Evolutionary conservation across 176 grass and related monocot species (phyloP), one percentile per base, ranked within the genome.

Genomic region (Cenchrus purpureus): DNA sequence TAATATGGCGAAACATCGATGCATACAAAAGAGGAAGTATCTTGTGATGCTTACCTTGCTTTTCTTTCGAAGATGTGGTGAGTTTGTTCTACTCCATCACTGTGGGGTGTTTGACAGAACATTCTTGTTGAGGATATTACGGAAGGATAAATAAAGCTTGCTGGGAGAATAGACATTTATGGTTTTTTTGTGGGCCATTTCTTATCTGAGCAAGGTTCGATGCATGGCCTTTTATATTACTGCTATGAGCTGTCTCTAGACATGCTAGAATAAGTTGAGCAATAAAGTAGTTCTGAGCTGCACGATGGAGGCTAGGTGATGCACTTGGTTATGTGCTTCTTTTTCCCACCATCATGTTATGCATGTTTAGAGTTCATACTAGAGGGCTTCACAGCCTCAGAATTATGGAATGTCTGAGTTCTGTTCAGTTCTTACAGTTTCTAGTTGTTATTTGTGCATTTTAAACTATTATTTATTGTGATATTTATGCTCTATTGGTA

Each of bases 131-230:
- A 29, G 11, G 43, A 71, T 77, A 65, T 56, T 28, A 19, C 14
- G 42, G 4, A 17, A 76, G n/a, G 65, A 59, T 77, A 78, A 43
- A 71, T 53, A 71, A 45, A 57, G 44, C 45, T 71, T 83, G 68
- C 71, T 67, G 73, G 45, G 48, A 52, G 20, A 68, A 61, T 59
- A 31, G 60, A 56, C 44, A 20, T 65, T 52, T 71, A n/a, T 22
- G 0, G 8, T 17, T 16, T 78, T 46, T 17, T 64, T 43, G 6
- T 28, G 2, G 5, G 10, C 12, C 32, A 8, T 45, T 62, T 63
- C 44, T 70, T 71, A 40, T 19, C 40, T 85, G 4, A 16, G 19
- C 20, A 44, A 31, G n/a, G 58, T 84, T 68, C 58, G n/a, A 58
- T 85, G 20, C 61, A 56, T 43, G 77, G 1, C 2, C 13, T 63